Base-by-base conservation (phyloP, 164 flowering plant species). In the Amborella trichopoda region DNA sequence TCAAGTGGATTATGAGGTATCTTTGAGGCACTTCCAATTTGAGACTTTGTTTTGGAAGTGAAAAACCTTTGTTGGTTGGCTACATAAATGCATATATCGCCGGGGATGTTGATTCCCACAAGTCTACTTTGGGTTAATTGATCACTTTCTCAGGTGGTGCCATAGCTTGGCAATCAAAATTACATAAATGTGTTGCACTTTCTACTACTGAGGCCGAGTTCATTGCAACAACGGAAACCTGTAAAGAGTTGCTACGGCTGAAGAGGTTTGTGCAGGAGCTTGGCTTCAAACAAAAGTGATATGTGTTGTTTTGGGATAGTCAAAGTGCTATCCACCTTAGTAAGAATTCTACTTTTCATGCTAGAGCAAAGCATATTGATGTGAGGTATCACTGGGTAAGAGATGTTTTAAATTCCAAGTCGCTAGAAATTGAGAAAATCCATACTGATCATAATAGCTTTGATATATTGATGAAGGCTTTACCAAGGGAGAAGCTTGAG, bases 1-100 rank as follows among this genome's bases (percentile, higher is more conserved):
- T 28, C 20, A 46, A 46, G 22, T 46, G 36, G 37, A 46, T 46
- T 28, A 1, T 46, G 1, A 27, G n/a, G 23, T 46, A 46, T 28
- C 38, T 18, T 26, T 9, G n/a, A 3, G 49, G 49, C 3, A 25
- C 49, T 17, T 17, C n/a, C 14, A 27, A 26, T 3, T 10, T 46
- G 14, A 4, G 0, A 10, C n/a, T 46, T 23, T 46, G 49, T n/a
- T 28, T 28, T 46, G 49, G 38, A 28, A 24, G 13, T n/a, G 37
- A 8, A 13, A 46, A 27, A 23, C 23, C 3, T 28, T 2, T 27
- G 20, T 12, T 46, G 2, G 49, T 23, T 5, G 36, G 49, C n/a
- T 46, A 2, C 18, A 46, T 0, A 46, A 2, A 27, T 27, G 33
- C 36, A 46, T 10, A 19, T 24, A 46, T 46, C 24, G 23, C 36